phyloP scores from a whole-genome alignment of 129 eudicot genomes.

The Heracleum sosnowskyi region DNA sequence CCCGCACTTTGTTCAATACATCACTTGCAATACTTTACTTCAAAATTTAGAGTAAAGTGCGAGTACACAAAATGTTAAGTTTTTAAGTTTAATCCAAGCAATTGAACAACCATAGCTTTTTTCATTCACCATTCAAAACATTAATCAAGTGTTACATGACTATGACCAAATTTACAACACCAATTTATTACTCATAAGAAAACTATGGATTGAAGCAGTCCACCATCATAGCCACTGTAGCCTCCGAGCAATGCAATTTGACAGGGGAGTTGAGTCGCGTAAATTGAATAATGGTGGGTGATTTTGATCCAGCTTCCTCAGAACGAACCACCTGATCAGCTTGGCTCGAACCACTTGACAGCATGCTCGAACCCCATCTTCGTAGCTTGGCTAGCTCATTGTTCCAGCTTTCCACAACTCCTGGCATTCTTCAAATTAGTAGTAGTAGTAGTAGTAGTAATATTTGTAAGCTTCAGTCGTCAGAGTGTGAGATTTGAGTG shows the following conservation, averaged over 20 bases:
- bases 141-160: not conserved
- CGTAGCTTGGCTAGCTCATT: conserved; percentile 28
- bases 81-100: too few relatives aligned
- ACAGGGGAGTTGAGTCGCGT: conserved; percentile 12
- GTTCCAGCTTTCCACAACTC: conserved; percentile 29
- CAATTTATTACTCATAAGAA: too few relatives aligned
- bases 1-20: too few relatives aligned
- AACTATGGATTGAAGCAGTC: conserved; percentile 21
- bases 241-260: conserved; percentile 20
- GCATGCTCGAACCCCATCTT: conserved; percentile 14
- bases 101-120: too few relatives aligned
- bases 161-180: not conserved
- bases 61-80: too few relatives aligned
- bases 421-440: not conserved
- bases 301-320: not conserved
- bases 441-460: not conserved
- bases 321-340: not conserved
- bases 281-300: not conserved
- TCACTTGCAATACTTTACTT: too few relatives aligned
- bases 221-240: conserved; percentile 25
- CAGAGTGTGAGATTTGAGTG: not conserved
- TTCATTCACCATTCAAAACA: not conserved
- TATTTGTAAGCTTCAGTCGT: not conserved
- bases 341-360: conserved; percentile 12
- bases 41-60: too few relatives aligned